Conservation (phyloP, 371 early-diverging fungal genomes). For the Apophysomyces trapeziformis region DNA sequence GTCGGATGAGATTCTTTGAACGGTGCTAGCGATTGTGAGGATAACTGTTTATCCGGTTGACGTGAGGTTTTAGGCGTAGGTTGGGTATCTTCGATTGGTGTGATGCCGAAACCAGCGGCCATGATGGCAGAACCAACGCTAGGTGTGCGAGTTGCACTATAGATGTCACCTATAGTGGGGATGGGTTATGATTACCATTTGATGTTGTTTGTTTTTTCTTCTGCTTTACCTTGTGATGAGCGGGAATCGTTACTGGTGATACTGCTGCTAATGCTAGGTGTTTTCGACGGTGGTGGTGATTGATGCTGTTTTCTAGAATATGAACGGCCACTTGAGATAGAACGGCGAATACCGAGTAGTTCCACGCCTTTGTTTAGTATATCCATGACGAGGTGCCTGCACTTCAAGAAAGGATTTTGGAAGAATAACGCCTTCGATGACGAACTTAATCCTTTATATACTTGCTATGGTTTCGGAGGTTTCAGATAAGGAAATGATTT, state of each 20-base stretch:
- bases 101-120: conserved; percentile 7
- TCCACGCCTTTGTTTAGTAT: conserved; percentile 9
- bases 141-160: neutral
- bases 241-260: conserved; percentile 6
- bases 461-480: neutral
- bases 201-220: neutral
- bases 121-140: conserved; percentile 3
- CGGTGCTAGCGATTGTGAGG: neutral
- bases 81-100: conserved; percentile 2
- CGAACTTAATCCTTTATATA: neutral
- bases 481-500: conserved; percentile 4
- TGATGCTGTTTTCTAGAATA: neutral
- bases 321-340: neutral
- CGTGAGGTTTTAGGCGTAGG: neutral
- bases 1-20: neutral
- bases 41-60: neutral
- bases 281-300: neutral
- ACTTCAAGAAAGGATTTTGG: neutral
- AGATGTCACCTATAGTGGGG: neutral
- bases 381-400: conserved; percentile 1
- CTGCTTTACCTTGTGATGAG: conserved; percentile 1
- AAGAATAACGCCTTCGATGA: neutral
- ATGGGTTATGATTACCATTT: neutral
- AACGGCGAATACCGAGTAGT: neutral
- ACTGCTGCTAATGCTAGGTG: conserved; percentile 1